Evolutionary conservation across 208 protist genomes (phyloP), one percentile per base, ranked within the genome.

Genomic region (Wallacemonas collosoma): DNA sequence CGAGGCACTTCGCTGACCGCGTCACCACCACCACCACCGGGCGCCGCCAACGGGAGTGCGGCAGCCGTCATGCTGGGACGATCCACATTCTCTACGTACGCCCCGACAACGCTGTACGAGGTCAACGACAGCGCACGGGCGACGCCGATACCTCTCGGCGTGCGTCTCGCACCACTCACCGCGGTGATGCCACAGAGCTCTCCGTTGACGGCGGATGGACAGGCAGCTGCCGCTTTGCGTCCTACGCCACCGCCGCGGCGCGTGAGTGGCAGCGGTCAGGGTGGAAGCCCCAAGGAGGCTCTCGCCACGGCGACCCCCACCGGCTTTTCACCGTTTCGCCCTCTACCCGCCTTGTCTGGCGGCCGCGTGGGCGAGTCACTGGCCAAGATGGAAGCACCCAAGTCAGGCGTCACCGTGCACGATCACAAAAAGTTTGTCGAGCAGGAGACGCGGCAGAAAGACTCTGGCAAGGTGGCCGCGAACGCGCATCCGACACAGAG

Each of bases 1-100:
- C 2, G 45, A 40, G 3, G 47, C 60, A 47, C 11, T 63, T 41
- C 51, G 50, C 35, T 68, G 56, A 5, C 47, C 69, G 0, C 47
- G 45, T 58, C 54, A 39, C 4, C 55, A 57, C 12, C 62, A 57
- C 12, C 62, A 7, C 38, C 67, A 47, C 3, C 0, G 11, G 14
- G 35, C 40, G 50, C 68, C 54, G 35, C 4, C 17, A 69, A 50
- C 48, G 38, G n/a, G 14, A 41, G 26, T 26, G 57, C 60, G 40
- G 56, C 35, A 17, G 39, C 15, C 56, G 48, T 17, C 5, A 8
- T 1, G 26, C 0, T 26, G 26, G 36, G n/a, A 39, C 12, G 26
- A 35, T 40, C 76, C 40, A 66, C 61, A 48, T 88, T 87, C 56
- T 88, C 88, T n/a, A 86, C 88, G 43, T 89, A 89, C 75, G 53